phyloP scores from a whole-genome alignment of 1,284 basidiomycete genomes.

The Anthracocystis panici-leucophaei region DNA sequence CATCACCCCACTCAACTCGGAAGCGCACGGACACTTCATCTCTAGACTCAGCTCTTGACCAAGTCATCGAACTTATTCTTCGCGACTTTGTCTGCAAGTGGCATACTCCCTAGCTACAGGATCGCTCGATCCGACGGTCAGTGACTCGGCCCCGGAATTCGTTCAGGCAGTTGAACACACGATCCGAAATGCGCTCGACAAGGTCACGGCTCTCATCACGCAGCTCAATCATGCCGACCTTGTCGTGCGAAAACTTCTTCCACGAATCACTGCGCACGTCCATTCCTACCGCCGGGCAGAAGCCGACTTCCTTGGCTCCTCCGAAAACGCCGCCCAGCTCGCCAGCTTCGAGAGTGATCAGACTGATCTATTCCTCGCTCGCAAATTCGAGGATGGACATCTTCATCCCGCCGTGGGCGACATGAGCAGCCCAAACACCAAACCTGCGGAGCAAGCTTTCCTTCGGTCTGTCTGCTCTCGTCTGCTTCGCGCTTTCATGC shows the following conservation, averaged over 20 bases:
- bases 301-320: conserved; percentile 77
- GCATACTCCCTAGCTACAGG: conserved; percentile 52
- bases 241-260: conserved; percentile 84
- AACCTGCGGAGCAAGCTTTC: conserved; percentile 87
- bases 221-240: conserved; percentile 81
- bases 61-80: conserved; percentile 48
- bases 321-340: conserved; percentile 23
- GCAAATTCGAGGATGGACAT: conserved; percentile 69
- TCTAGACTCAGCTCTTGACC: conserved; percentile 25
- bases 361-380: conserved; percentile 80
- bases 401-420: conserved; percentile 81
- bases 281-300: conserved; percentile 93
- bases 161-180: conserved; percentile 83
- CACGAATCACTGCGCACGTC: conserved; percentile 86
- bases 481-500: conserved; percentile 79
- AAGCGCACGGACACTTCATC: conserved; percentile 11
- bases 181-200: conserved; percentile 78
- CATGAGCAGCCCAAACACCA: conserved; percentile 86
- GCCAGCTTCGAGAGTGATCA: conserved; percentile 42
- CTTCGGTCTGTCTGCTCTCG: conserved; percentile 79
- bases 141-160: conserved; percentile 80
- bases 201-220: conserved; percentile 75
- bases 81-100: conserved; percentile 62
- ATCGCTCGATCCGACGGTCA: conserved; percentile 10
- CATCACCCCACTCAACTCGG: not conserved